Conservation (phyloP, 2,329 filamentous ascomycete genomes). For the Aspergillus clavatus region DNA sequence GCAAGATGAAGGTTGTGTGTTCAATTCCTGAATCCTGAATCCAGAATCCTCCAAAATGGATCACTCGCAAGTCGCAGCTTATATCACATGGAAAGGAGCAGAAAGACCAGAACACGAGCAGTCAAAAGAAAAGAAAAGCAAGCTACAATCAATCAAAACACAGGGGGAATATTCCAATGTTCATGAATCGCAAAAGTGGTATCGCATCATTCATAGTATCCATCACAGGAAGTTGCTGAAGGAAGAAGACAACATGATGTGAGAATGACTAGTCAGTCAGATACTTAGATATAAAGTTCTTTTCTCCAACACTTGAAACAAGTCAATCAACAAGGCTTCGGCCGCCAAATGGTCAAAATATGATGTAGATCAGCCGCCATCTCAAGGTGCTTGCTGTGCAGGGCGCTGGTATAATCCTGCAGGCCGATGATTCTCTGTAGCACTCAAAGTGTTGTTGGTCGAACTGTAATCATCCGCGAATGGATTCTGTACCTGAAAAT, state of each 20-base stretch:
- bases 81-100: background rate
- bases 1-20: background rate
- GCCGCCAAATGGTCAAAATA: background rate
- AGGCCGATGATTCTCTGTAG: conserved; percentile 8
- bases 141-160: background rate
- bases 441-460: conserved; percentile 13
- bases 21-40: background rate
- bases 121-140: too few species aligned
- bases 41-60: background rate
- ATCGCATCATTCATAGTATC: background rate
- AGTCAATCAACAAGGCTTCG: background rate
- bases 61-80: background rate
- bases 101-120: too few species aligned
- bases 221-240: background rate
- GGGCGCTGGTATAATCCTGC: background rate
- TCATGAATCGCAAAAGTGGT: background rate
- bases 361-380: background rate
- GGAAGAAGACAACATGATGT: background rate
- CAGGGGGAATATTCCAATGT: background rate
- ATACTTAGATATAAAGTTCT: too few species aligned
- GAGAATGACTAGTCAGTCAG: background rate
- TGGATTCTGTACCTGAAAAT: conserved; percentile 40
- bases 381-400: background rate
- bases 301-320: background rate
- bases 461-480: conserved; percentile 33